phyloP scores from a whole-genome alignment of 805 yeast genomes.

The Candida orba region DNA sequence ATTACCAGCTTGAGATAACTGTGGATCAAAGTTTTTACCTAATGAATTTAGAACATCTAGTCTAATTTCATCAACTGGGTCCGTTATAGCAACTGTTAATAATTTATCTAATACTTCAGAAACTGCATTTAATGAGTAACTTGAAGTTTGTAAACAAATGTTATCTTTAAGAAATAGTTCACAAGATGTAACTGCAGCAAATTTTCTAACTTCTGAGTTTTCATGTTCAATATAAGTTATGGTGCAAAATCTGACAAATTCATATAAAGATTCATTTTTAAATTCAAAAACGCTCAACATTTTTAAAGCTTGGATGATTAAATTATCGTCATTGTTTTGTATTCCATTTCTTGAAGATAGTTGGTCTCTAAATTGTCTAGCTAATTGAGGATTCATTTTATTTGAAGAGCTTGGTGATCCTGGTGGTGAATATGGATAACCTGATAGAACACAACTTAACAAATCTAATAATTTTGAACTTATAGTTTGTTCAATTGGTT shows the following conservation, averaged over 20 bases:
- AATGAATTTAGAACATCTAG: constrained; percentile 69
- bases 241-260: constrained; percentile 80
- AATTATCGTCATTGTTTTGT: constrained; percentile 31
- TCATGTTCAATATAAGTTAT: constrained; percentile 79
- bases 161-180: constrained; percentile 70
- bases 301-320: constrained; percentile 71
- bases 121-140: constrained; percentile 74
- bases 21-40: constrained; percentile 78
- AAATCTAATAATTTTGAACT: constrained; percentile 64
- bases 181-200: constrained; percentile 81
- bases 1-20: constrained; percentile 88
- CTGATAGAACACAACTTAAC: constrained; percentile 70
- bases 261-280: constrained; percentile 68
- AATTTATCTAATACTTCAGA: constrained; percentile 78
- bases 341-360: constrained; percentile 68
- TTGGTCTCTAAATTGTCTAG: constrained; percentile 69
- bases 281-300: constrained; percentile 73
- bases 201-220: constrained; percentile 69
- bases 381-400: constrained; percentile 54
- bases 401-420: constrained; percentile 62
- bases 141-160: constrained; percentile 76
- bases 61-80: constrained; percentile 80
- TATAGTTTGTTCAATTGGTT: constrained; percentile 69
- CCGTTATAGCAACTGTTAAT: constrained; percentile 78
- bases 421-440: constrained; percentile 73